These are phyloP conservation scores for Acorus calamus DNA, from an alignment of 106 monocot genomes.

Conservation along the genomic window DNA sequence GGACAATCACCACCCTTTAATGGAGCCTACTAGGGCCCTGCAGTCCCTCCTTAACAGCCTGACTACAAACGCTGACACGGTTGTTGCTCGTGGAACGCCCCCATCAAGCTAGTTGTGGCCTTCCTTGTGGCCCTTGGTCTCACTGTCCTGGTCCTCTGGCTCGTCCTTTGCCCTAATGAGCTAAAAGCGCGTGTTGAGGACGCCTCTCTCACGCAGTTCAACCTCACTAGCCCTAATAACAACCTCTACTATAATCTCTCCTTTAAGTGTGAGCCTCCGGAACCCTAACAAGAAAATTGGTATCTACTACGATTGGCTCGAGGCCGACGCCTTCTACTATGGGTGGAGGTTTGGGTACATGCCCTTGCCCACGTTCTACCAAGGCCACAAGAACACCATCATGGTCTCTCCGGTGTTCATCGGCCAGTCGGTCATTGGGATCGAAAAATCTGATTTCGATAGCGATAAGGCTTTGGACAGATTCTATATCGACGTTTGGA, in stretches of 20 bases:
- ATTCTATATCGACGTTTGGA: too few species aligned
- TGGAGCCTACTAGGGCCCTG: too few species aligned
- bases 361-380: conserved; percentile 40
- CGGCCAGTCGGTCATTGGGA: conserved; percentile 10
- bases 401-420: conserved; percentile 19
- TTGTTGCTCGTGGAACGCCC: too few species aligned
- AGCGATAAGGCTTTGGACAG: too few species aligned
- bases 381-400: conserved; percentile 53
- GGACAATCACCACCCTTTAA: too few species aligned
- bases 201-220: conserved; percentile 1
- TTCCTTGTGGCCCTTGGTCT: background rate
- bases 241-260: conserved; percentile 45
- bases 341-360: conserved; percentile 32
- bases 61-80: too few species aligned
- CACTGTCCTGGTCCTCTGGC: background rate
- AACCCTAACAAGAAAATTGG: conserved; percentile 67
- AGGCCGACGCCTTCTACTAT: conserved; percentile 39
- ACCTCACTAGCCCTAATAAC: background rate
- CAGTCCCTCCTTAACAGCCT: too few species aligned
- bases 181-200: background rate
- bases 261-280: conserved; percentile 37
- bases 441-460: too few species aligned
- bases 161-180: background rate
- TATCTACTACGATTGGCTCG: conserved; percentile 61
- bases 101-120: too few species aligned